Percentiles rank a stretch among this genome's conserved stretches.
phyloP scores from a whole-genome alignment of 306 rosid genomes.

The Vigna radiata region DNA sequence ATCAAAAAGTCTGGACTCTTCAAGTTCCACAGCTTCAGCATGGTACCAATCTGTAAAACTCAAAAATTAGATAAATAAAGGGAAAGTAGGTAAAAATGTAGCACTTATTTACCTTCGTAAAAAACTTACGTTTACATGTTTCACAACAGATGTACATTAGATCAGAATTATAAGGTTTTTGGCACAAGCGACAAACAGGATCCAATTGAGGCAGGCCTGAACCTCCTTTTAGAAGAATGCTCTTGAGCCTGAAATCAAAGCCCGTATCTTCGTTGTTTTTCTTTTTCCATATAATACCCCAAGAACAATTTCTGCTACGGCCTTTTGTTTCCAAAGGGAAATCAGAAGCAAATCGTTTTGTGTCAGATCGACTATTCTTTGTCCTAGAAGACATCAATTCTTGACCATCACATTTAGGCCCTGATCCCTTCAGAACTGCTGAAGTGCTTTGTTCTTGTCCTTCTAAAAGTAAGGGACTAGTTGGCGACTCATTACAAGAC shows the following conservation, averaged over 20 bases:
- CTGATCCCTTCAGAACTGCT: constrained; percentile 51
- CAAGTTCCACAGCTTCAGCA: constrained; percentile 81
- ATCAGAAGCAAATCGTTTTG: constrained; percentile 53
- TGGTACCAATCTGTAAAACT: constrained; percentile 77
- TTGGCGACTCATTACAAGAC: constrained; percentile 64
- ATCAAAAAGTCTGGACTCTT: constrained; percentile 69
- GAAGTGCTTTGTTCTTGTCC: constrained; percentile 53
- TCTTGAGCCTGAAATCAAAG: constrained; percentile 65
- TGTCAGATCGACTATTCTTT: constrained; percentile 48
- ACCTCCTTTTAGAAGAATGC: constrained; percentile 65
- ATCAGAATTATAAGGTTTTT: constrained; percentile 64
- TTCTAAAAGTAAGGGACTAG: constrained; percentile 65
- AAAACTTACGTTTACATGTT: constrained; percentile 67
- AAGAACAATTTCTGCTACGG: constrained; percentile 54
- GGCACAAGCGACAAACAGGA: constrained; percentile 67
- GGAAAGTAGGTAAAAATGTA: background rate
- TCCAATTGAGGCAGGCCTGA: constrained; percentile 49
- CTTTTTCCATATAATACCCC: constrained; percentile 88
- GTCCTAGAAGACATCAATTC: constrained; percentile 38
- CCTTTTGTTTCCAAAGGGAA: constrained; percentile 56
- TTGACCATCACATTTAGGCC: constrained; percentile 48
- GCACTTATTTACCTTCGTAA: constrained; percentile 13
- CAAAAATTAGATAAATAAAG: background rate
- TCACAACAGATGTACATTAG: constrained; percentile 77
- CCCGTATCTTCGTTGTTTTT: constrained; percentile 43